Percentiles rank a stretch among this genome's conserved stretches.
These are phyloP conservation scores for Luffa acutangula DNA, from an alignment of 306 rosid species.

Conservation along the genomic window DNA sequence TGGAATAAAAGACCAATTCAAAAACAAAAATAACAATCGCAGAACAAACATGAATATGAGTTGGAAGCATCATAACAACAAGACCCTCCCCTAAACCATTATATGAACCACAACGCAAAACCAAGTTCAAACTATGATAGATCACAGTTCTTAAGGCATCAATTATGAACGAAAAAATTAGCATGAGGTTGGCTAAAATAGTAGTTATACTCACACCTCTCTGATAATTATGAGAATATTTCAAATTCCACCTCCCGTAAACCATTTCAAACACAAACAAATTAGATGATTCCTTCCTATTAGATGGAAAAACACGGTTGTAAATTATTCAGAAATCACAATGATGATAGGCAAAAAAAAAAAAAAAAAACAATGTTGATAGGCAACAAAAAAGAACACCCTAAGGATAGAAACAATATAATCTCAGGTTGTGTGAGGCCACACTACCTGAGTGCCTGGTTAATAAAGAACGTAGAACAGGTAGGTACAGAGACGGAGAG, in stretches of 20 bases:
- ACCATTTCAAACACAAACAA: background rate
- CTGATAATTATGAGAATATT: background rate
- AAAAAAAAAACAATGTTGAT: background rate
- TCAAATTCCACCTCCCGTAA: background rate
- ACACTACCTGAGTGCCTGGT: background rate
- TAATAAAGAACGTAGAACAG: background rate
- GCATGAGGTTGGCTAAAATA: background rate
- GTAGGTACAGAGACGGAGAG: background rate
- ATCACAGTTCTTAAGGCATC: background rate
- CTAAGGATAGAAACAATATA: background rate
- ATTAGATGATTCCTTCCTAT: background rate
- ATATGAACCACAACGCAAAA: background rate
- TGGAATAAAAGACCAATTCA: background rate
- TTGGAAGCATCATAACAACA: background rate
- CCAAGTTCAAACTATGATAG: background rate
- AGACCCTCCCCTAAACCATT: background rate
- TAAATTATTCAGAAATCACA: background rate
- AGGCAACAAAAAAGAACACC: background rate
- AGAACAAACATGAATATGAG: background rate
- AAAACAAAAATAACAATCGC: background rate
- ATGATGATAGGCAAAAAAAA: background rate
- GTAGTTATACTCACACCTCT: background rate
- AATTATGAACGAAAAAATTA: background rate
- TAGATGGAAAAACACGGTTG: background rate
- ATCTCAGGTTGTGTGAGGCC: background rate